These are phyloP conservation scores for Nakazawaea siamensis DNA, from an alignment of 805 yeast genomes.

Conservation along the genomic window DNA sequence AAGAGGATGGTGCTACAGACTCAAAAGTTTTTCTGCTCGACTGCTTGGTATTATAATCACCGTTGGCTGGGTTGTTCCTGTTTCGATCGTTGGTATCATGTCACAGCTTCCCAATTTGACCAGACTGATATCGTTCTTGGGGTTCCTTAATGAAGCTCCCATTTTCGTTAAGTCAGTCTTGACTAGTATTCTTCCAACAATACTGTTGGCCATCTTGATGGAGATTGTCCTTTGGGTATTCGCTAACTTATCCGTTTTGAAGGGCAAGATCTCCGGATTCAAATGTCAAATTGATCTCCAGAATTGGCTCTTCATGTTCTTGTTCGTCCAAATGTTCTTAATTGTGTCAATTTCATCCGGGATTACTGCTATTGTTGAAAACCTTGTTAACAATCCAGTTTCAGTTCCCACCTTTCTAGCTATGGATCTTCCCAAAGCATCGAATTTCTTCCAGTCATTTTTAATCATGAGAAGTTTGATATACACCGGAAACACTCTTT, in stretches of 20 bases:
- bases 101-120: conserved; percentile 67
- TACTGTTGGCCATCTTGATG: conserved; percentile 55
- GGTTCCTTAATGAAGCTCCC: conserved; percentile 50
- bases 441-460: conserved; percentile 79
- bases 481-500: conserved; percentile 61
- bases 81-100: conserved; percentile 67
- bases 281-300: conserved; percentile 66
- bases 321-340: conserved; percentile 75
- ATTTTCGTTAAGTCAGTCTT: conserved; percentile 41
- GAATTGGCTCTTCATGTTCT: conserved; percentile 67
- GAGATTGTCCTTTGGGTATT: conserved; percentile 54
- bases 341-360: conserved; percentile 85
- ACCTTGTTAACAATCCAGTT: conserved; percentile 59
- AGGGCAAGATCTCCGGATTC: conserved; percentile 54
- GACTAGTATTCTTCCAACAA: conserved; percentile 60
- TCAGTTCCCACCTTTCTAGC: conserved; percentile 69
- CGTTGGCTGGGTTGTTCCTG: conserved; percentile 69
- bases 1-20: conserved; percentile 25
- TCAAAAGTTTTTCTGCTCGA: conserved; percentile 36
- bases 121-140: conserved; percentile 49
- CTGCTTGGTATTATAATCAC: conserved; percentile 40
- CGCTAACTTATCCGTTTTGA: conserved; percentile 41
- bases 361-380: conserved; percentile 51
- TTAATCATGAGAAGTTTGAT: conserved; percentile 68
- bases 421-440: conserved; percentile 73